These are phyloP conservation scores for Gynandropsis gynandra DNA, from an alignment of 345 rosid species.

Conservation along the genomic window DNA sequence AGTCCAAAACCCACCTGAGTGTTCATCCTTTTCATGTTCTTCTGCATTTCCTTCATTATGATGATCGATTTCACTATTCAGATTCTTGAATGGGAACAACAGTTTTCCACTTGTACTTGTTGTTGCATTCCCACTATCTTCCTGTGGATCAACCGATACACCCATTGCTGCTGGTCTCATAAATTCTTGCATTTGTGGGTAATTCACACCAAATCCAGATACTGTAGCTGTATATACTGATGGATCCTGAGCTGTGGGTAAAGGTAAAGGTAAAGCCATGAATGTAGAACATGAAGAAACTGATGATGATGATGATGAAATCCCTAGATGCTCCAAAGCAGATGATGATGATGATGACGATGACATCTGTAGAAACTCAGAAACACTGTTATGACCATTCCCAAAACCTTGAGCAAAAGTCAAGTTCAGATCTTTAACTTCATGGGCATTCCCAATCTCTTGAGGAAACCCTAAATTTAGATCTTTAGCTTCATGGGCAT, in stretches of 20 bases:
- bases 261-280: constrained; percentile 19
- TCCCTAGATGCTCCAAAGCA: constrained; percentile 71
- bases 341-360: constrained; percentile 25
- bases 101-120: constrained; percentile 19
- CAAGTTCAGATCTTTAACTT: constrained; percentile 74
- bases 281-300: constrained; percentile 19
- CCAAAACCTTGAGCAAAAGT: constrained; percentile 44
- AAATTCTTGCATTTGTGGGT: constrained; percentile 30
- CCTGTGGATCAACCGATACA: constrained; percentile 23
- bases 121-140: constrained; percentile 21
- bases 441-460: constrained; percentile 32
- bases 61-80: constrained; percentile 1
- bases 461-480: constrained; percentile 50
- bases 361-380: constrained; percentile 50
- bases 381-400: constrained; percentile 31
- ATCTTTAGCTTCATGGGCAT: constrained; percentile 39
- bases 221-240: constrained; percentile 15
- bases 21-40: no score
- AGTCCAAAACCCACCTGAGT: no score
- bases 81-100: constrained; percentile 26
- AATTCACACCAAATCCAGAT: constrained; percentile 24
- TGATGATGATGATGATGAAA: constrained; percentile 25
- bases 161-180: constrained; percentile 31
- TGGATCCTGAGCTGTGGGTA: constrained; percentile 16
- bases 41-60: no score